A percentile compares a stretch with the other conserved stretches of the same genome.
These are phyloP conservation scores for Rhodosorus marinus DNA, from an alignment of 23 red algal genomes.

Conservation along the genomic window DNA sequence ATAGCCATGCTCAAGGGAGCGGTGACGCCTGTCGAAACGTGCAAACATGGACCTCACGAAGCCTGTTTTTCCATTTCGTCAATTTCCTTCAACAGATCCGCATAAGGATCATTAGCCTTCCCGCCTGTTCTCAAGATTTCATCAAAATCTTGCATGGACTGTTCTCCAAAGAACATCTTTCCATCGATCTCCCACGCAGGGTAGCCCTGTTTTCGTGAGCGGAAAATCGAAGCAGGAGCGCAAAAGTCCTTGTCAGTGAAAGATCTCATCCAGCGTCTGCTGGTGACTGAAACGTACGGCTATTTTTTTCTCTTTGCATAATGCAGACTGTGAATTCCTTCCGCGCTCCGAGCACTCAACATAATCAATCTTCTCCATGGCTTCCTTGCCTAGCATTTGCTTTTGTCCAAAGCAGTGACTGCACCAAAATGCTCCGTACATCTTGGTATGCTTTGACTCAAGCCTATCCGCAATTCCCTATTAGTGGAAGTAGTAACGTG, in stretches of 20 bases:
- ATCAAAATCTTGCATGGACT: slow-evolving; percentile 44
- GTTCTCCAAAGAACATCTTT: slow-evolving; percentile 72
- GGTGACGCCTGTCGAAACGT: too few relatives aligned
- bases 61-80: too few relatives aligned
- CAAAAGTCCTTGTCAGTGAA: not conserved
- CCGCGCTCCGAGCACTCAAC: slow-evolving; percentile 82
- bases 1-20: too few relatives aligned
- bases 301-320: slow-evolving; percentile 75
- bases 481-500: too few relatives aligned
- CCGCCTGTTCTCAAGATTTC: not conserved
- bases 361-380: slow-evolving; percentile 58
- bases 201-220: slow-evolving; percentile 21
- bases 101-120: too few relatives aligned
- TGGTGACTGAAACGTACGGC: slow-evolving; percentile 20
- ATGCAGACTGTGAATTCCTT: slow-evolving; percentile 32
- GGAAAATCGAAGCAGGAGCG: not conserved
- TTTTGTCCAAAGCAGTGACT: slow-evolving; percentile 86
- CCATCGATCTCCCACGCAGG: slow-evolving; percentile 95
- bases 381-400: slow-evolving; percentile 68
- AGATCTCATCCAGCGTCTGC: too few relatives aligned
- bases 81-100: too few relatives aligned
- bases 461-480: slow-evolving; percentile 49
- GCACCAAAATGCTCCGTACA: slow-evolving; percentile 98
- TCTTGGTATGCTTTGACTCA: slow-evolving; percentile 32
- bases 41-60: too few relatives aligned